Conservation (phyloP, 495 filamentous ascomycete species). For the Sabuloglossum arenarium region DNA sequence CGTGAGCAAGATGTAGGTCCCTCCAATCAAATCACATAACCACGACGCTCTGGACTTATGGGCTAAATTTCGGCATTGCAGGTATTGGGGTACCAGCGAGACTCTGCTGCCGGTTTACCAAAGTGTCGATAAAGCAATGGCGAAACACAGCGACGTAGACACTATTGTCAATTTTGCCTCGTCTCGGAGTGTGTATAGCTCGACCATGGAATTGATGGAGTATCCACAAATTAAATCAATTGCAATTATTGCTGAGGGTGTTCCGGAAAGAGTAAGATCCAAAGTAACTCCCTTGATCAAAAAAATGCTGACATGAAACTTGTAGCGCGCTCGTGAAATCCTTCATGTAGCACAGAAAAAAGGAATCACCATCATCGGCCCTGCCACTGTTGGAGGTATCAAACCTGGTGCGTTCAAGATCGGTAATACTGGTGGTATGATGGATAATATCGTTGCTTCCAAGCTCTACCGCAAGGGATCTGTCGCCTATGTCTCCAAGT, state of each 20-base stretch:
- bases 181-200: slow-evolving; percentile 92
- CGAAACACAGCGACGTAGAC: slow-evolving; percentile 94
- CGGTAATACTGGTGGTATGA: slow-evolving; percentile 99
- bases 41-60: neutral
- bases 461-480: slow-evolving; percentile 99
- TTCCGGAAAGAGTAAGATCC: slow-evolving; percentile 73
- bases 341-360: slow-evolving; percentile 88
- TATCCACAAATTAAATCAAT: slow-evolving; percentile 92
- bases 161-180: slow-evolving; percentile 98
- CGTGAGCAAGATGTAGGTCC: slow-evolving; percentile 88
- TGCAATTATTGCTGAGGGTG: slow-evolving; percentile 98
- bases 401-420: slow-evolving; percentile 99
- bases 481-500: slow-evolving; percentile 98
- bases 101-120: slow-evolving; percentile 98
- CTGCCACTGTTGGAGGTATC: slow-evolving; percentile 96
- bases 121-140: slow-evolving; percentile 76
- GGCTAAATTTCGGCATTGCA: slow-evolving; percentile 10
- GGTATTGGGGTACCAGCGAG: slow-evolving; percentile 99
- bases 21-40: neutral
- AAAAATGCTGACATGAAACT: neutral
- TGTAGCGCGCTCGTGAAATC: slow-evolving; percentile 86
- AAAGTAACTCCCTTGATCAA: neutral
- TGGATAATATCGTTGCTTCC: slow-evolving; percentile 99
- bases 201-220: slow-evolving; percentile 96
- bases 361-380: slow-evolving; percentile 96